These are phyloP conservation scores for Oryza australiensis DNA, from an alignment of 176 grass and related monocot genomes.

Conservation along the genomic window DNA sequence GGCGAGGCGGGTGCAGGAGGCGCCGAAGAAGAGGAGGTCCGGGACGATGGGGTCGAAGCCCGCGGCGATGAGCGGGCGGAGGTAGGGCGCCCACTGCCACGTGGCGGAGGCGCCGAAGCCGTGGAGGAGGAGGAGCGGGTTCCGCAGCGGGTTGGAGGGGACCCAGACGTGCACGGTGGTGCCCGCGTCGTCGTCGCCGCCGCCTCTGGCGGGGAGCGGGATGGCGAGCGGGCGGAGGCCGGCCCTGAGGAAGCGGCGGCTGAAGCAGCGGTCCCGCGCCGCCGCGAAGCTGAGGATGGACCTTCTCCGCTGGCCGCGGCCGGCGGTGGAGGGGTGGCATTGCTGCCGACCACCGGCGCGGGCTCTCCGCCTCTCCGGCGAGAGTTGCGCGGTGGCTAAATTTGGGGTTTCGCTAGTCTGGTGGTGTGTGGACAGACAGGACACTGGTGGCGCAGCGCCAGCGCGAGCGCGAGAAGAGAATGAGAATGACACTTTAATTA, in stretches of 20 bases:
- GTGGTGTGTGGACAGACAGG: neutral
- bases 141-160: constrained; percentile 50
- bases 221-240: constrained; percentile 61
- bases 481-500: neutral
- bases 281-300: constrained; percentile 75
- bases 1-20: constrained; percentile 49
- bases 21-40: constrained; percentile 95
- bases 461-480: neutral
- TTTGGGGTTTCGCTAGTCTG: constrained; percentile 26
- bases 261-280: constrained; percentile 68
- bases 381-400: constrained; percentile 10
- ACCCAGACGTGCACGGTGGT: constrained; percentile 83
- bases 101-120: constrained; percentile 91
- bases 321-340: constrained; percentile 49
- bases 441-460: neutral
- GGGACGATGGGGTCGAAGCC: constrained; percentile 92
- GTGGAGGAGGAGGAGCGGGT: constrained; percentile 76
- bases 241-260: constrained; percentile 56
- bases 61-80: constrained; percentile 63
- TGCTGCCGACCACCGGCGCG: constrained; percentile 19
- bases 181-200: neutral
- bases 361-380: neutral
- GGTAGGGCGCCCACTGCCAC: constrained; percentile 87
- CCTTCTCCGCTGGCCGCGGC: constrained; percentile 23
- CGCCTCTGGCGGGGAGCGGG: constrained; percentile 23